These are phyloP conservation scores for Colletotrichum godetiae DNA, from an alignment of 2,329 filamentous ascomycete genomes.

Conservation along the genomic window DNA sequence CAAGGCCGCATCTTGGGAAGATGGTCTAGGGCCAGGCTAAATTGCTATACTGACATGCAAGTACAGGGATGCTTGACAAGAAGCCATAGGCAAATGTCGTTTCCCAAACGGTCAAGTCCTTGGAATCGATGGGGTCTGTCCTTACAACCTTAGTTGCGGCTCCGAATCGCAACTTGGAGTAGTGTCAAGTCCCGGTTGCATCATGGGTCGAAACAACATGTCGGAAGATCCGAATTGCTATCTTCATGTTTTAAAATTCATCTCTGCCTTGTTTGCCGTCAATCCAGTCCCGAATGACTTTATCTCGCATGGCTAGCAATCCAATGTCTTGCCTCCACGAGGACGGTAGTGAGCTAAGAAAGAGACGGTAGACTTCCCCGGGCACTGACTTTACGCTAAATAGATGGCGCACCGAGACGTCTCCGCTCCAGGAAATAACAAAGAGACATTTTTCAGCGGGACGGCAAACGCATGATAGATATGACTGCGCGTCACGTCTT, in stretches of 20 bases:
- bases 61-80: not conserved
- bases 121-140: not conserved
- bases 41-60: not conserved
- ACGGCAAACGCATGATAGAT: not conserved
- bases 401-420: not conserved
- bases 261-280: not conserved
- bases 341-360: not conserved
- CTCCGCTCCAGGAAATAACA: not conserved
- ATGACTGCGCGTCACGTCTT: not conserved
- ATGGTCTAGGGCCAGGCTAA: not conserved
- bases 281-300: not conserved
- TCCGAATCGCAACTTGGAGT: not conserved
- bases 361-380: not conserved
- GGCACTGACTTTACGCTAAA: not conserved
- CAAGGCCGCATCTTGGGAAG: not conserved
- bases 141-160: not conserved
- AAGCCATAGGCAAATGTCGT: not conserved
- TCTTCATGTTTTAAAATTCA: not conserved
- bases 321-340: not conserved
- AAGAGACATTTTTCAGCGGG: not conserved
- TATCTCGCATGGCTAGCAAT: too few species aligned
- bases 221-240: not conserved
- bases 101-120: not conserved
- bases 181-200: not conserved
- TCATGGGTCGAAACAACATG: not conserved